These are phyloP conservation scores for Pseudozyma pruni DNA, from an alignment of 1,284 basidiomycete genomes.

Conservation along the genomic window DNA sequence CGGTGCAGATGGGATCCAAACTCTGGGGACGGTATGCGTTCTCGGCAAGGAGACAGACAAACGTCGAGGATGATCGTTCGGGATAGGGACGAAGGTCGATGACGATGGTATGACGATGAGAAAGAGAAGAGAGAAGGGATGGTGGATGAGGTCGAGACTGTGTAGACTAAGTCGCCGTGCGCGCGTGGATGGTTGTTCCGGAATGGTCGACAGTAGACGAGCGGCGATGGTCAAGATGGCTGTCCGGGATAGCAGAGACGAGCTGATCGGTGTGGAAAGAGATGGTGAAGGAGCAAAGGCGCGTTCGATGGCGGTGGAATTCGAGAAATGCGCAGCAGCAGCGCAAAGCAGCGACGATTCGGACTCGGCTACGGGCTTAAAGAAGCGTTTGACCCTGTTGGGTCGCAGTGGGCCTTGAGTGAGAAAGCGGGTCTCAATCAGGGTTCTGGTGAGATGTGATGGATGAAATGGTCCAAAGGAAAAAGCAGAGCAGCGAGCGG, in stretches of 20 bases:
- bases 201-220: background rate
- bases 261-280: background rate
- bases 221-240: background rate
- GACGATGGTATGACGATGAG: conserved; percentile 21
- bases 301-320: conserved; percentile 25
- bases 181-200: background rate
- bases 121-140: background rate
- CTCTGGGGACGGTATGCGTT: too few relatives aligned
- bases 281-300: background rate
- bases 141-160: background rate
- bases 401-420: background rate
- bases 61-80: background rate
- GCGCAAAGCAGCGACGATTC: background rate
- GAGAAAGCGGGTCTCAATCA: conserved; percentile 7
- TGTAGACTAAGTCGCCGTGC: too few relatives aligned
- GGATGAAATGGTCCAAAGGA: too few relatives aligned
- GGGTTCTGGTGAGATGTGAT: background rate
- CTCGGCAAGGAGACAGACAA: too few relatives aligned
- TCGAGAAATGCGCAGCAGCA: conserved; percentile 2
- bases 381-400: background rate
- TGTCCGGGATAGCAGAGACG: background rate
- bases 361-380: conserved; percentile 17
- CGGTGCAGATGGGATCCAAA: too few relatives aligned
- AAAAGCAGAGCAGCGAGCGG: background rate
- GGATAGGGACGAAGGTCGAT: conserved; percentile 1